Conservation (phyloP, 1,284 basidiomycete species). For the Gymnopus androsaceus region DNA sequence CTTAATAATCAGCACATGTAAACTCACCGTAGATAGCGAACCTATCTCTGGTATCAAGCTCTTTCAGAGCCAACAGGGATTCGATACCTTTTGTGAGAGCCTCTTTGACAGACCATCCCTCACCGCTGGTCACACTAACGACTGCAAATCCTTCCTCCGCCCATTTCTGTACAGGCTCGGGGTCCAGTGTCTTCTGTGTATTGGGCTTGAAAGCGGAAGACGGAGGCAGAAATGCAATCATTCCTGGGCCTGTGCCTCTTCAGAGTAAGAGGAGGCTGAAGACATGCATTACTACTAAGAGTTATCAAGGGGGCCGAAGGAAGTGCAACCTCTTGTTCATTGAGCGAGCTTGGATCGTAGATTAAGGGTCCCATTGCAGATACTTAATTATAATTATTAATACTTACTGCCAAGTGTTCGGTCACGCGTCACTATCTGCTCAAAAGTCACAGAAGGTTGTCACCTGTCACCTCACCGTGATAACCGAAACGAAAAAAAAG, state of each 20-base stretch:
- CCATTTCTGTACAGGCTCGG: constrained; percentile 49
- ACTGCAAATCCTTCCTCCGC: constrained; percentile 53
- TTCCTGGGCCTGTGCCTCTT: constrained; percentile 45
- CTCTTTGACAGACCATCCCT: constrained; percentile 25
- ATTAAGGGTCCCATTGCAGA: constrained; percentile 29
- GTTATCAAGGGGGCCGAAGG: constrained; percentile 37
- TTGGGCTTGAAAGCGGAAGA: constrained; percentile 24
- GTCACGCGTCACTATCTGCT: too few species aligned
- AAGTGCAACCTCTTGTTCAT: constrained; percentile 40
- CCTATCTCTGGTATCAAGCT: constrained; percentile 42
- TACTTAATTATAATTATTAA: too few species aligned
- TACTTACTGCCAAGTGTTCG: too few species aligned
- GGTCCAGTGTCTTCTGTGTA: constrained; percentile 39
- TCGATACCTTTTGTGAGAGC: constrained; percentile 33
- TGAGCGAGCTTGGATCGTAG: constrained; percentile 41
- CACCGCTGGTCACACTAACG: constrained; percentile 32
- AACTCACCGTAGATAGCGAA: constrained; percentile 42
- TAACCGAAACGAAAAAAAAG: too few species aligned
- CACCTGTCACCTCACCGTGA: too few species aligned
- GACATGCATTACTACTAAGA: constrained; percentile 31
- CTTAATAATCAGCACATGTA: neutral
- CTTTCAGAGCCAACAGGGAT: constrained; percentile 33
- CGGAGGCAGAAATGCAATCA: constrained; percentile 42
- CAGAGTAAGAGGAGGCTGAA: constrained; percentile 48
- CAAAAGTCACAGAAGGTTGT: too few species aligned